Evolutionary conservation across 2,329 filamentous ascomycete species (phyloP).

Genomic region (Mycosphaerelloides madeirae): DNA sequence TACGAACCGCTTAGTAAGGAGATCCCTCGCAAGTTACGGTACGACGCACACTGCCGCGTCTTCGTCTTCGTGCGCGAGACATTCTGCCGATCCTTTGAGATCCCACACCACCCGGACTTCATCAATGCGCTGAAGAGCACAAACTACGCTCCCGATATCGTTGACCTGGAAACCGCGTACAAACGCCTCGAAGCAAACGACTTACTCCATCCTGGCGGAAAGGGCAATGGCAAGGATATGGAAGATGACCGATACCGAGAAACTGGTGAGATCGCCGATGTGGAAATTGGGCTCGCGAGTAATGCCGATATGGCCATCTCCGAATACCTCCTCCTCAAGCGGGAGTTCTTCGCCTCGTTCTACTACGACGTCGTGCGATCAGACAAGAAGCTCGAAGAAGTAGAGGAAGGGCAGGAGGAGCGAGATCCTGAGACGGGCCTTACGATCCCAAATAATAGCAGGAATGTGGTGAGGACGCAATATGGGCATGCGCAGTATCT

Average conservation of each 20-base stretch:
- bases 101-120: constrained; percentile 22
- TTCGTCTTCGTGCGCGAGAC: constrained; percentile 14
- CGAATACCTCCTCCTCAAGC: constrained; percentile 24
- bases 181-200: constrained; percentile 10
- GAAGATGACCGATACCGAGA: constrained; percentile 18
- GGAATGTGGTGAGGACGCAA: constrained; percentile 10
- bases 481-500: constrained; percentile 19
- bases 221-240: constrained; percentile 5
- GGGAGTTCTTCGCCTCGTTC: constrained; percentile 19
- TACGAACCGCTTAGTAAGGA: not conserved
- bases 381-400: constrained; percentile 10
- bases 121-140: constrained; percentile 7
- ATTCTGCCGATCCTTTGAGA: constrained; percentile 14
- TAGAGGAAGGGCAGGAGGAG: too few relatives aligned
- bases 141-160: constrained; percentile 19
- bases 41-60: constrained; percentile 10
- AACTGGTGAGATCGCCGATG: constrained; percentile 11
- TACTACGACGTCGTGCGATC: constrained; percentile 8
- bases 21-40: not conserved
- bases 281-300: constrained; percentile 18
- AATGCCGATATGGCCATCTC: constrained; percentile 13
- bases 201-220: not conserved
- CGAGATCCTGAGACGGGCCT: too few relatives aligned
- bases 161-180: constrained; percentile 15
- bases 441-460: too few relatives aligned